Evolutionary conservation across 371 early-diverging fungal genomes (phyloP).

Genomic region (Mucor saturninus): DNA sequence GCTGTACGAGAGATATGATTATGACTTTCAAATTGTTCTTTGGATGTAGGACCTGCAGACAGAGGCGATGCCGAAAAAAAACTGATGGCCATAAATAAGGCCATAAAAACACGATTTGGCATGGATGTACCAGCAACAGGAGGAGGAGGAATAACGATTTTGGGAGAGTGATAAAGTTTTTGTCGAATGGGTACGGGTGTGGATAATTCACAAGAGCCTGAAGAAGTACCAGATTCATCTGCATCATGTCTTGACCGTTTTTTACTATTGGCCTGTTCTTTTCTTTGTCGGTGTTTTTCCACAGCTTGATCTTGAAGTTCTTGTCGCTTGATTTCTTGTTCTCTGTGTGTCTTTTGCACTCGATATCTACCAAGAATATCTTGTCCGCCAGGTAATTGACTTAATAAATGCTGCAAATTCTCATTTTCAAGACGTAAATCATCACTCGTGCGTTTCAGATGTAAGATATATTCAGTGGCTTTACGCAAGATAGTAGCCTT

Average conservation of each 20-base stretch:
- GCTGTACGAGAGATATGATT: constrained; percentile 48
- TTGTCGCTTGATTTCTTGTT: constrained; percentile 39
- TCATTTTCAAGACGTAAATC: constrained; percentile 55
- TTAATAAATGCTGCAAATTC: constrained; percentile 54
- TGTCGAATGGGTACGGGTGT: constrained; percentile 8
- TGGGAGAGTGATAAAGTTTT: neutral
- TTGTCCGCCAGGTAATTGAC: constrained; percentile 61
- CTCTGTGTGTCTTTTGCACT: constrained; percentile 39
- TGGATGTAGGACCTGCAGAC: constrained; percentile 39
- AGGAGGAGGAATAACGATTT: neutral
- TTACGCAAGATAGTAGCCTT: constrained; percentile 90
- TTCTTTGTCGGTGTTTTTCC: constrained; percentile 32
- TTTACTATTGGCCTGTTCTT: constrained; percentile 29
- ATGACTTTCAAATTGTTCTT: constrained; percentile 47
- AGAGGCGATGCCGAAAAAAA: constrained; percentile 53
- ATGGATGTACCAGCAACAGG: neutral
- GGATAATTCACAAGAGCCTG: constrained; percentile 4
- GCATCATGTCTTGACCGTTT: constrained; percentile 21
- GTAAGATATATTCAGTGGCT: constrained; percentile 86
- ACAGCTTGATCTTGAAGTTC: constrained; percentile 29
- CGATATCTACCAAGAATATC: constrained; percentile 43
- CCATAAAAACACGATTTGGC: constrained; percentile 51
- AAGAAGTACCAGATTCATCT: constrained; percentile 19
- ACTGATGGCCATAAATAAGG: constrained; percentile 48
- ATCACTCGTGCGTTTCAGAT: constrained; percentile 65